phyloP scores from a whole-genome alignment of 805 yeast species.

The Saturnispora kantuleensis region DNA sequence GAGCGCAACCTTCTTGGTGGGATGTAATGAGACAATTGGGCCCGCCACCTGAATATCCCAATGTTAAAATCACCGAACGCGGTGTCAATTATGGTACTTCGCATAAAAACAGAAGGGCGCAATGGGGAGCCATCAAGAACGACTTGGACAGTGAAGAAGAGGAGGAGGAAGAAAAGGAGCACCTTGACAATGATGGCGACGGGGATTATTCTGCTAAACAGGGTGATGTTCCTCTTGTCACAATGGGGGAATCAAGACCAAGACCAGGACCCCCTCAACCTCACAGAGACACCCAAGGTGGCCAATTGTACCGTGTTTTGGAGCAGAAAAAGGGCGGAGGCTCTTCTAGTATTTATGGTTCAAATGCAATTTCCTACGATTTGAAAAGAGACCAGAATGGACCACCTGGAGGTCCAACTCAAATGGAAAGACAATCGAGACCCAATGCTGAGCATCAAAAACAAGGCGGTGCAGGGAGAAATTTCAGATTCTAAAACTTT shows the following conservation, averaged over 20 bases:
- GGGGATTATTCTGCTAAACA: conserved; percentile 23
- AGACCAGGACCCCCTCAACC: conserved; percentile 6
- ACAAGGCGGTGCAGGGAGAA: conserved; percentile 1
- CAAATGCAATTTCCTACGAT: conserved; percentile 21
- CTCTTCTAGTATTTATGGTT: conserved; percentile 24
- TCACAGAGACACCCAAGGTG: conserved; percentile 4
- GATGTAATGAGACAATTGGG: conserved; percentile 59
- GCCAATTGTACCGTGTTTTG: conserved; percentile 26
- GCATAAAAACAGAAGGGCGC: conserved; percentile 5
- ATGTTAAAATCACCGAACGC: conserved; percentile 37
- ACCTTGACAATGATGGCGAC: conserved; percentile 22
- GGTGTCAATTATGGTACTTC: conserved; percentile 27
- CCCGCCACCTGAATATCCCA: conserved; percentile 74
- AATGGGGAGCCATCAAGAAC: conserved; percentile 23
- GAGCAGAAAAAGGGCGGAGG: conserved; percentile 19
- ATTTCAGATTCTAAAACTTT: conserved; percentile 6
- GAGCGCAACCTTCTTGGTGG: conserved; percentile 75
- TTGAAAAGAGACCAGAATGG: conserved; percentile 1
- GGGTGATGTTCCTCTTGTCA: conserved; percentile 23
- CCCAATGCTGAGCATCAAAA: neutral
- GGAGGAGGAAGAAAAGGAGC: conserved; percentile 27
- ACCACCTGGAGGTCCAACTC: too few species aligned
- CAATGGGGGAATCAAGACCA: conserved; percentile 15
- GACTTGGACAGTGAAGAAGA: conserved; percentile 29
- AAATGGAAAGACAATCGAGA: neutral